Evolutionary conservation across 768 basidiomycete species (phyloP), one percentile per base, ranked within the genome.

Genomic region (Boletus edulis): DNA sequence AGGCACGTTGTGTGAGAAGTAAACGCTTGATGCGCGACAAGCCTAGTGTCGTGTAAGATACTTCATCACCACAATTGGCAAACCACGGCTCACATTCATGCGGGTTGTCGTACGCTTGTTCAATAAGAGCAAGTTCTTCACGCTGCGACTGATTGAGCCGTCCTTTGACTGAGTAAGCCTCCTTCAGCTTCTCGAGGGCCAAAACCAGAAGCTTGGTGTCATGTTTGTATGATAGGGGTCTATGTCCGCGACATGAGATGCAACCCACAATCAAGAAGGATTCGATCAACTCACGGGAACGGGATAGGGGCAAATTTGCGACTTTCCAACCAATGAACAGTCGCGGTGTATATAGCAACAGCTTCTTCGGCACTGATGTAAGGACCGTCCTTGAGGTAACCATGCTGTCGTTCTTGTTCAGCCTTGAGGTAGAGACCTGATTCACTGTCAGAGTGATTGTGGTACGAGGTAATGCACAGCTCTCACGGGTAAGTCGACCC

Each of bases 341-440:
- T 98, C 11, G 95, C 93, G 0, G 96, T 96, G 73, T 98, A 99
- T 67, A 98, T 94, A 4, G 97, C 97, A 20, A 98, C 96, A 49
- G 96, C 97, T 68, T 98, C 97, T 71, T 98, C 97, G 13, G 96
- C 94, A 62, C 92, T 96, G 73, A 99, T 94, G 69, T 99, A 98
- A 7, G 97, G 97, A 48, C 97, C 97, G 72, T 99, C 97, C 77
- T 99, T 98, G 60, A 99, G 85, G 70, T 99, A 99, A 4, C 89
- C 95, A 64, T 99, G 96, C 71, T 98, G 97, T 57, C 97, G 80
- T 75, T 99, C 97, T 69, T 99, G 97, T 75, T 99, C 97, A 24
- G 97, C 96, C 76, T 99, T 99, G 64, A 98, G 80, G 72, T 98
- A 99, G 3, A 99, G 81, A 59, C 85, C 84, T 86, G 46, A 42